Base-by-base conservation (phyloP, 805 yeast species). In the Wickerhamiella parazyma region DNA sequence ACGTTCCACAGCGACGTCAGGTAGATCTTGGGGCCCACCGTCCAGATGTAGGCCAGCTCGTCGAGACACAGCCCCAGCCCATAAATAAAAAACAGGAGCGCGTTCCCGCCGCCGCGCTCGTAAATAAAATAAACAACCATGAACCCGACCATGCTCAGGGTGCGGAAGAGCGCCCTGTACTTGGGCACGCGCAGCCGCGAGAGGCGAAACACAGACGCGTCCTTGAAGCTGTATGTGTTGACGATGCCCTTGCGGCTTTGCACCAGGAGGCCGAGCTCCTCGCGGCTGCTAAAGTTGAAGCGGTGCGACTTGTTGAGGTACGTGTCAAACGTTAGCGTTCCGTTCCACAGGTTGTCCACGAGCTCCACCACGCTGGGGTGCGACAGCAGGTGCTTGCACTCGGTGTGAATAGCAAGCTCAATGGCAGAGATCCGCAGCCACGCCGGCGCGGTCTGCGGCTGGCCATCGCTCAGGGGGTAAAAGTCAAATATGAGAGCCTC, bases 1-100 rank as follows among this genome's bases (percentile, higher is more conserved):
- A 69, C 59, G 38, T 70, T 71, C 78, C 78, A 73, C n/a, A 73
- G 55, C 14, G 73, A 67, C 51, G 68, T 62, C 38, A 65, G 67
- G 48, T 71, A 63, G 16, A 71, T 66, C 25, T 60, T 61, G 47
- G 60, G 64, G 38, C 75, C 72, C 7, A 72, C 71, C 37, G 65
- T 66, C 18, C 57, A 53, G 31, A 71, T 51, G 44, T 67, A 72
- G 40, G 65, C 57, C 12, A 69, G 39, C 45, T 70, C 70, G 46
- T 72, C 78, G 34, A 70, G 55, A 39, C 69, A 67, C 49, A 69
- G 67, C 38, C 71, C 72, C 19, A 72, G 45, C 3, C 69, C 68
- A 55, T 72, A 59, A 4, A 65, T 16, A 63, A 71, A 68, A 45
- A 71, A 72, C 17, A 61, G 10, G 56, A 38, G 4, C 36, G 5